Base-by-base conservation (phyloP, 73 alveolate genomes). In the Stentor coeruleus region DNA sequence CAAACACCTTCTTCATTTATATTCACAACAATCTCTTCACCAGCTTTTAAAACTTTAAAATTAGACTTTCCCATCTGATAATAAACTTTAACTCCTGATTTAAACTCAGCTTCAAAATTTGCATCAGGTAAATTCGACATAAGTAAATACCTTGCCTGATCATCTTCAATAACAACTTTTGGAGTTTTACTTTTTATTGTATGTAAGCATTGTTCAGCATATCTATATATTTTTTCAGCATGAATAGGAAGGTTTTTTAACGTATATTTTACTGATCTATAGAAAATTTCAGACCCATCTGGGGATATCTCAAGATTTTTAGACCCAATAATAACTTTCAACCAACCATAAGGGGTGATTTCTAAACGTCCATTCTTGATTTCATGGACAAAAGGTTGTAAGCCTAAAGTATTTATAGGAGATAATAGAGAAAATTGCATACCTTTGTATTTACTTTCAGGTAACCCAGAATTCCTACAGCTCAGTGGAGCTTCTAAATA, bases 81-180 rank as follows among this genome's bases (percentile, higher is more conserved):
- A 31, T 15, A 66, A 66, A 66, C 79, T 2, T 31, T 75, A 0
- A 39, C 81, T 0, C 83, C 83, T 37, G 20, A 37, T 38, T 38
- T n/a, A 40, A 75, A 40, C 26, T 75, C 83, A 3, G 38, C 83
- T 75, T 75, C 83, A 39, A 39, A 75, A 75, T 75, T 75, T 38
- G 83, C 33, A 40, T 75, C 15, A 0, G 81, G 81, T 36, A 30
- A 20, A 75, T 75, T 75, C 14, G 36, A 20, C 83, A 75, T 75
- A 14, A 75, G 83, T 39, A 75, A 26, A 39, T 30, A 75, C 72
- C 6, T 39, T 36, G 83, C 83, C 15, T 75, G 80, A 37, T 37
- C 30, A 14, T 14, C 39, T 39, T 39, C 35, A n/a, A 37, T 15
- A 15, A 20, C 38, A 40, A 75, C 38, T 75, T 75, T 40, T 14